Base-by-base conservation (phyloP, 192 early-diverging fungal species). In the Rhizophagus sp. region DNA sequence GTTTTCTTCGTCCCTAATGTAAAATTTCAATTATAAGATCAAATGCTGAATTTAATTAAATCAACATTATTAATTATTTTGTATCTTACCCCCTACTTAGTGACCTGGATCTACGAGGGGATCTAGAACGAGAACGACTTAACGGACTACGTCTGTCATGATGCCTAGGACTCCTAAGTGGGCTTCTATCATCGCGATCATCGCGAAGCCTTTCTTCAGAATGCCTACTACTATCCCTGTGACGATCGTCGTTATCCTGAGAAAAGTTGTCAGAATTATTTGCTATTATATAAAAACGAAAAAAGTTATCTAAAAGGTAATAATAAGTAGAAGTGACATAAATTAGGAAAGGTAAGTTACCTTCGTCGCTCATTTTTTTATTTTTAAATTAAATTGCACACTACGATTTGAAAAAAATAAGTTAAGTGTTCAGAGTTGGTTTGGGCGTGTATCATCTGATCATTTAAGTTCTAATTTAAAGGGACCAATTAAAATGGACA, bases 1-100 rank as follows among this genome's bases (percentile, higher is more conserved):
- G 76, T 84, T 85, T 39, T 84, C 80, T 76, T 86, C 86, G 39
- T 74, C 78, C 78, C 61, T 34, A 41, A 57, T 76, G 44, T 63
- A 39, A 12, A 70, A 24, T 30, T 70, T 49, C 22, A 30, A 68
- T 44, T 49, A 3, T 65, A 22, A 49, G 5, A 30, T 47, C 27
- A 39, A 36, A 49, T 34, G 9, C 2, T 67, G 39, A 47, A 67
- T 67, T 66, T 27, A 49, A 41, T 36, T 67, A 64, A 63, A 66
- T 19, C 8, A 41, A 30, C 34, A 75, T 12, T 30, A 22, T 30
- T 24, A 19, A 36, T n/a, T 30, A 15, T 47, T 47, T 12, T 47
- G 11, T 17, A 25, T 13, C 10, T 25, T 34, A 41, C 34, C 69
- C 22, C 11, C 33, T 25, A 27, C 64, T 65, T 33, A 39, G 69